Conservation (phyloP, 2,329 filamentous ascomycete species). For the Colletotrichum aenigma region DNA sequence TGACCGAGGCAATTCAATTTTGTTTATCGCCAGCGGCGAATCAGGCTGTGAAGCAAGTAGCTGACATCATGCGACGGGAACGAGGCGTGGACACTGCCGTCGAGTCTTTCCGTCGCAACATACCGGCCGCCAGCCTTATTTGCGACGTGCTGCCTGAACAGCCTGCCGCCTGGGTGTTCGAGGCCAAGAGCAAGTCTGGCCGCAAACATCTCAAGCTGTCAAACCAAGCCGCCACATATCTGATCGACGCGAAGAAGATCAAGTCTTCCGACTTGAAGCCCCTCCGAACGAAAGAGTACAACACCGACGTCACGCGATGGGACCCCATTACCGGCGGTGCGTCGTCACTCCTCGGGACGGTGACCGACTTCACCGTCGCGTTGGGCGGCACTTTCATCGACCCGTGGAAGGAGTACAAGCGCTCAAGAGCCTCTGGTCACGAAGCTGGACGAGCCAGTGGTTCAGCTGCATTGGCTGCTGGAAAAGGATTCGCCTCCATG, state of each 20-base stretch:
- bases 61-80: slow-evolving; percentile 36
- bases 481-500: slow-evolving; percentile 27
- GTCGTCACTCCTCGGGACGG: background rate
- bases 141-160: slow-evolving; percentile 44
- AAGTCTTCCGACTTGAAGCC: slow-evolving; percentile 39
- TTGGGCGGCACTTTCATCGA: slow-evolving; percentile 19
- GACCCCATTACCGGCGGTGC: slow-evolving; percentile 23
- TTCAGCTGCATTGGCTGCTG: slow-evolving; percentile 1
- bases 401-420: slow-evolving; percentile 16
- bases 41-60: slow-evolving; percentile 33
- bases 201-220: background rate
- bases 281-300: background rate
- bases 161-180: slow-evolving; percentile 54
- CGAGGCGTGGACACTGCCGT: slow-evolving; percentile 31
- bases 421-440: background rate
- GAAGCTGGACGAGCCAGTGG: slow-evolving; percentile 1
- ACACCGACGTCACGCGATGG: slow-evolving; percentile 36
- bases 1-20: slow-evolving; percentile 38
- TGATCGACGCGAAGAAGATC: background rate
- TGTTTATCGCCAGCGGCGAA: slow-evolving; percentile 33
- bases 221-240: background rate
- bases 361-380: slow-evolving; percentile 15
- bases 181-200: slow-evolving; percentile 25
- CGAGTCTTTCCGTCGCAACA: slow-evolving; percentile 40
- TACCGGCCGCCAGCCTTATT: slow-evolving; percentile 33